A percentile compares a stretch with the other conserved stretches of the same genome.
phyloP scores from a whole-genome alignment of 2,329 filamentous ascomycete species.

The Alternaria brassicae region DNA sequence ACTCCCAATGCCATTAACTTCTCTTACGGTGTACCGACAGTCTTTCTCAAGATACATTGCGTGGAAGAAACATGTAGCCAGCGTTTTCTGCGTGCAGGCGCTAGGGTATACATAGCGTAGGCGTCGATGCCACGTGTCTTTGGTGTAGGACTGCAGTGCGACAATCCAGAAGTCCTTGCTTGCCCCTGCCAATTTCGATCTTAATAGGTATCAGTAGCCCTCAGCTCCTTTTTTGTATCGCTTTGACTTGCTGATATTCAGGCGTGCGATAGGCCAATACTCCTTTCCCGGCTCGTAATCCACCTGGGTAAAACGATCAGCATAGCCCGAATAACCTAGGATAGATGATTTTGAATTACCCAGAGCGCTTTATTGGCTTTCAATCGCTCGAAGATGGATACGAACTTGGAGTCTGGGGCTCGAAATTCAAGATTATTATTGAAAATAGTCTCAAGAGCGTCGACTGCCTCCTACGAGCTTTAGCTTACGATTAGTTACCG shows the following conservation, averaged over 20 bases:
- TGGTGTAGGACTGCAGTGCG: neutral
- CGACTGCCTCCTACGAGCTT: conserved; percentile 8
- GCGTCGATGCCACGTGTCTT: neutral
- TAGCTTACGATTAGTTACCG: neutral
- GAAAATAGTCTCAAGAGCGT: conserved; percentile 14
- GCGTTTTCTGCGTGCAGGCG: neutral
- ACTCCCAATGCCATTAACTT: conserved; percentile 3
- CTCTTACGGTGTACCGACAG: conserved; percentile 2
- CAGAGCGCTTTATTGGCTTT: conserved; percentile 4
- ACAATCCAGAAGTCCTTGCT: conserved; percentile 14
- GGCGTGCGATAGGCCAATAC: conserved; percentile 11
- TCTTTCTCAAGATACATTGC: conserved; percentile 2
- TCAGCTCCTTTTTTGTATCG: conserved; percentile 4
- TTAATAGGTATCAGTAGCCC: conserved; percentile 13
- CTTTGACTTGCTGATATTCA: conserved; percentile 9
- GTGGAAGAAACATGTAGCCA: conserved; percentile 4
- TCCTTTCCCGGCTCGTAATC: conserved; percentile 8
- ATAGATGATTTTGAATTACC: neutral
- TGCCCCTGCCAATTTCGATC: neutral
- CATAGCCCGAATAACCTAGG: neutral
- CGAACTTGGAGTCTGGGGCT: conserved; percentile 6
- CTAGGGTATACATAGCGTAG: conserved; percentile 7
- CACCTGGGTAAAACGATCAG: neutral
- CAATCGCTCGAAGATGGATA: neutral
- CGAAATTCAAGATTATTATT: conserved; percentile 13